Evolutionary conservation across 768 basidiomycete genomes (phyloP).

Genomic region (Mycena epipterygia): DNA sequence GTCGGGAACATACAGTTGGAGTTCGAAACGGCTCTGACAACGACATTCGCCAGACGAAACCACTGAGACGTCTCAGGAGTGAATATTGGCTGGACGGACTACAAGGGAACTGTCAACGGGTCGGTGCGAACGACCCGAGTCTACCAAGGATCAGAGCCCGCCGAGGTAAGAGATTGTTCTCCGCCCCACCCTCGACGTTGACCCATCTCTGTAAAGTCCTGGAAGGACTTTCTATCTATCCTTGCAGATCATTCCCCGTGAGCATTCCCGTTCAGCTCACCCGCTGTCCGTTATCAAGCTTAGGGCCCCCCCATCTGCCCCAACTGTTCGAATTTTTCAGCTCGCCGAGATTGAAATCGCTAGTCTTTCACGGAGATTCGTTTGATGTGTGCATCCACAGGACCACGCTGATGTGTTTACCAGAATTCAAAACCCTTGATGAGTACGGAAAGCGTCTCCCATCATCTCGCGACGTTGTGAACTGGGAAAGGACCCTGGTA

Average conservation of each 20-base stretch:
- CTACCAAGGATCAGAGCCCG: not conserved
- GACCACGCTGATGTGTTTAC: too few species aligned
- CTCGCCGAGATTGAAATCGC: not conserved
- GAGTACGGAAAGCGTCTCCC: not conserved
- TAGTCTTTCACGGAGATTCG: constrained; percentile 14
- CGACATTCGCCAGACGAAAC: not conserved
- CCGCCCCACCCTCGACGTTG: not conserved
- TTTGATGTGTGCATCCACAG: too few species aligned
- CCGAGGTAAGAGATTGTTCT: not conserved
- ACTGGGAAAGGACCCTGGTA: constrained; percentile 6
- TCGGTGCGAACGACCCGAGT: not conserved
- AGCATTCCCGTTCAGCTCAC: not conserved
- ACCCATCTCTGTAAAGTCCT: too few species aligned
- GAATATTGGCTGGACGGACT: constrained; percentile 6
- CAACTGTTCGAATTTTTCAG: constrained; percentile 18
- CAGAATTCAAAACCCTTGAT: constrained; percentile 7
- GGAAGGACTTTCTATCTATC: constrained; percentile 5
- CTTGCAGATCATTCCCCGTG: constrained; percentile 17
- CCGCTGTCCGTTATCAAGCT: not conserved
- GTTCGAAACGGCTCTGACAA: not conserved
- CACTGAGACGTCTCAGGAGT: not conserved
- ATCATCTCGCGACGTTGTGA: not conserved
- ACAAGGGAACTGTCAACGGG: constrained; percentile 11
- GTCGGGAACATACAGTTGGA: constrained; percentile 16
- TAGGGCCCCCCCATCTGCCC: not conserved